Percentiles rank a stretch among this genome's conserved stretches.
phyloP scores from a whole-genome alignment of 2,329 filamentous ascomycete species.

The Xylaria sp. region DNA sequence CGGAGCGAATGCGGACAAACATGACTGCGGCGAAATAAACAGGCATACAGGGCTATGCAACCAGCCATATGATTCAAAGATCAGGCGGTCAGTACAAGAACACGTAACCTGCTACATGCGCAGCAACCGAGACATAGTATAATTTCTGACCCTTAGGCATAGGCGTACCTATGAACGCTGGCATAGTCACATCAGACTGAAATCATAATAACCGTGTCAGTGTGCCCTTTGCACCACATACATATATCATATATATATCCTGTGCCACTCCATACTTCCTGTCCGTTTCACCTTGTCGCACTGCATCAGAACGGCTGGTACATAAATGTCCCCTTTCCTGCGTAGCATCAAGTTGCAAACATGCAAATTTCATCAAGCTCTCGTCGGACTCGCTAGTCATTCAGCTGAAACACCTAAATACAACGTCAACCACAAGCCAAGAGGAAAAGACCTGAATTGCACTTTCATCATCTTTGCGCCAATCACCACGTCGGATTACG shows the following conservation, averaged over 20 bases:
- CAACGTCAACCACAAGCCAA: neutral
- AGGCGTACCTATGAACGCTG: too few relatives aligned
- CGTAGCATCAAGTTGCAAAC: neutral
- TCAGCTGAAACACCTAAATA: neutral
- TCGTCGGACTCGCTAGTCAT: neutral
- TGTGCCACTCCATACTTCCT: neutral
- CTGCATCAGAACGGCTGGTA: neutral
- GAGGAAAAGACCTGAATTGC: neutral
- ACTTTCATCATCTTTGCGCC: too few relatives aligned
- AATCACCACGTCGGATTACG: too few relatives aligned
- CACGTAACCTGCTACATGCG: neutral
- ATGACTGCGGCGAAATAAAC: neutral
- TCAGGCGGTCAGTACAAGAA: neutral
- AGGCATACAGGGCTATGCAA: neutral
- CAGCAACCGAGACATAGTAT: neutral
- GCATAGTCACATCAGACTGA: too few relatives aligned
- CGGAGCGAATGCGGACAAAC: neutral
- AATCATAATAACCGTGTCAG: too few relatives aligned
- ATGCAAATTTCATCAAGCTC: neutral
- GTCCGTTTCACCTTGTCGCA: neutral
- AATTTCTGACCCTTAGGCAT: neutral
- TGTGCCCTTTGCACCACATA: too few relatives aligned
- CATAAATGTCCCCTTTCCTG: neutral
- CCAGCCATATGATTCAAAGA: neutral
- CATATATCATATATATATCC: too few relatives aligned